These are phyloP conservation scores for Monosporascus sp. DNA, from an alignment of 2,329 filamentous ascomycete genomes.

Conservation along the genomic window DNA sequence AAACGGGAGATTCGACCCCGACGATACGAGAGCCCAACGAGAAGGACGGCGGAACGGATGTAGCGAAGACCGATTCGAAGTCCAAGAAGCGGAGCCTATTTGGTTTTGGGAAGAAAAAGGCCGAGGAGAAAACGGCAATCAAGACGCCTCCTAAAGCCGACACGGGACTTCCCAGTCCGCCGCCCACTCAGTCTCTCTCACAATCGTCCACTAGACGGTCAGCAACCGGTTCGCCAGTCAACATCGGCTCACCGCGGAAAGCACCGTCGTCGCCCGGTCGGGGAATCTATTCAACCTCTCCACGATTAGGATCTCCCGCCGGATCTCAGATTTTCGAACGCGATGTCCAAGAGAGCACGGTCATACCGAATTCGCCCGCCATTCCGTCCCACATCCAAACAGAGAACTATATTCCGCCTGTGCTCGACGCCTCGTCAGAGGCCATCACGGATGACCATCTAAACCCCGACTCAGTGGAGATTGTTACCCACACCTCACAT, in stretches of 20 bases:
- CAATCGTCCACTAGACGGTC: conserved; percentile 32
- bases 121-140: conserved; percentile 33
- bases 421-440: conserved; percentile 83
- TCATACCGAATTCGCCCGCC: conserved; percentile 71
- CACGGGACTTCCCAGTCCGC: conserved; percentile 29
- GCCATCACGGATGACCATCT: conserved; percentile 84
- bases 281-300: conserved; percentile 62
- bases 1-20: conserved; percentile 27
- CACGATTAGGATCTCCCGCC: conserved; percentile 72
- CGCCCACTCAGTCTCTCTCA: conserved; percentile 25
- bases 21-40: conserved; percentile 20
- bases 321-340: conserved; percentile 85
- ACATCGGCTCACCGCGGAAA: conserved; percentile 38
- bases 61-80: conserved; percentile 32
- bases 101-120: conserved; percentile 59
- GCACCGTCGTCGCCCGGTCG: conserved; percentile 61
- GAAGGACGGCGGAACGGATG: conserved; percentile 22
- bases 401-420: conserved; percentile 88
- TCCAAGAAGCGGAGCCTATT: conserved; percentile 54
- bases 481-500: conserved; percentile 80
- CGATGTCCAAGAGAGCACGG: conserved; percentile 77
- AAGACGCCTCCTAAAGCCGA: conserved; percentile 26
- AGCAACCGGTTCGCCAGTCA: conserved; percentile 37
- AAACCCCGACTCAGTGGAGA: conserved; percentile 86
- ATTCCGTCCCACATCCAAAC: conserved; percentile 91